Evolutionary conservation across 2,329 filamentous ascomycete species (phyloP), one percentile per base, ranked within the genome.

Genomic region (Thyridium curvatum): DNA sequence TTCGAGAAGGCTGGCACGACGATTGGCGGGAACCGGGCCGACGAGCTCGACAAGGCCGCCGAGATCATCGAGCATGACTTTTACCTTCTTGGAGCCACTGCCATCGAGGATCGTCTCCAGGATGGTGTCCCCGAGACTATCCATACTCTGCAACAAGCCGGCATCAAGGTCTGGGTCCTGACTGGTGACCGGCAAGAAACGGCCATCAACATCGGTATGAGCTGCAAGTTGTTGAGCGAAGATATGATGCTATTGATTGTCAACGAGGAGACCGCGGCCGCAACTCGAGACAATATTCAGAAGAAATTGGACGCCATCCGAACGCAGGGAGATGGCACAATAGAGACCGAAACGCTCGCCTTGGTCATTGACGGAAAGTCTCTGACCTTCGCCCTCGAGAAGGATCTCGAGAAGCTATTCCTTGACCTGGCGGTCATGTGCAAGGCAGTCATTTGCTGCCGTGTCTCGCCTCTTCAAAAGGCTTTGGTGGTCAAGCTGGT

Each of bases 131-230:
- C 93, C 2, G 93, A 98, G 61, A 98, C 93, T 0, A 98, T 98
- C 42, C 89, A 96, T 60, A 98, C 93, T 0, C 71, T 98, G 18
- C 94, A 98, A 61, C 86, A 90, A 47, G 93, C 94, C 17, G 91
- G 90, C 38, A 97, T 98, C 71, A 98, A 98, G 65, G 84, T 98
- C 40, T 98, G 93, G 93, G 93, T 98, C 15, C 65, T 98, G 61
- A 98, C 93, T 30, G 93, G 93, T 52, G 93, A 98, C 69, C 80
- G 93, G 53, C 94, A 98, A 64, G 93, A 98, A 64, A 98, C 93
- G 18, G 93, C 93, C 41, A 98, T 98, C 75, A 98, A 98, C 61
- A 98, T 98, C 50, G 93, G 94, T 47, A 98, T 98, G 93, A 96
- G 89, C 60, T 98, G 93, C 67, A 97, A 97, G 66, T 76, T 98